Conservation (phyloP, 2,329 filamentous ascomycete species). For the Falciphora oryzae region DNA sequence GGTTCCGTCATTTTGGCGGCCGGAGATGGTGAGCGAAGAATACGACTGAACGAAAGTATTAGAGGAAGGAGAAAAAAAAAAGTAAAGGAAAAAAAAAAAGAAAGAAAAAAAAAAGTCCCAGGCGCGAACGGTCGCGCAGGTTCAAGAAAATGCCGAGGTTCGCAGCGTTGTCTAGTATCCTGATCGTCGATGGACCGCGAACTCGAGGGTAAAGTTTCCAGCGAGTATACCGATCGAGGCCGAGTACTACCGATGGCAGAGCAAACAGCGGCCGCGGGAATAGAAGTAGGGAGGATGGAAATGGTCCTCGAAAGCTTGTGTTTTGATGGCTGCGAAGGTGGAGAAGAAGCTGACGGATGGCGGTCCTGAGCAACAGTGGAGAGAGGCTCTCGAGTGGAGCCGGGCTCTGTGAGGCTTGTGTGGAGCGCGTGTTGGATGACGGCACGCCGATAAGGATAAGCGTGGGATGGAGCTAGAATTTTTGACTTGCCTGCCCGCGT, state of each 20-base stretch:
- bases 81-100: slow-evolving; percentile 25
- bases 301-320: not conserved
- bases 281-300: not conserved
- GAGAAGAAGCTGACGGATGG: not conserved
- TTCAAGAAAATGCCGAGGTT: not conserved
- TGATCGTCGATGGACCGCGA: not conserved
- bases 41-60: not conserved
- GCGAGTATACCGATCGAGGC: too few species aligned
- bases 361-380: not conserved
- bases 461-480: not conserved
- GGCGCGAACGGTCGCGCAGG: not conserved
- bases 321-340: not conserved
- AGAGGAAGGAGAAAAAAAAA: not conserved
- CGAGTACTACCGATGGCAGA: not conserved
- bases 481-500: not conserved
- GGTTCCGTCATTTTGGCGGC: slow-evolving; percentile 58
- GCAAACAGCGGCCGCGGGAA: not conserved
- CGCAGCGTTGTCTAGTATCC: not conserved
- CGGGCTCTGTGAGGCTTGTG: not conserved
- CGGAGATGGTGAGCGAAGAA: not conserved
- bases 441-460: not conserved
- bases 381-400: not conserved
- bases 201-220: not conserved
- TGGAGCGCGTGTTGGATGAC: not conserved
- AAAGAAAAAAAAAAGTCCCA: slow-evolving; percentile 19